Evolutionary conservation across 2,329 filamentous ascomycete species (phyloP).

Genomic region (Clarireedia monteithiana): DNA sequence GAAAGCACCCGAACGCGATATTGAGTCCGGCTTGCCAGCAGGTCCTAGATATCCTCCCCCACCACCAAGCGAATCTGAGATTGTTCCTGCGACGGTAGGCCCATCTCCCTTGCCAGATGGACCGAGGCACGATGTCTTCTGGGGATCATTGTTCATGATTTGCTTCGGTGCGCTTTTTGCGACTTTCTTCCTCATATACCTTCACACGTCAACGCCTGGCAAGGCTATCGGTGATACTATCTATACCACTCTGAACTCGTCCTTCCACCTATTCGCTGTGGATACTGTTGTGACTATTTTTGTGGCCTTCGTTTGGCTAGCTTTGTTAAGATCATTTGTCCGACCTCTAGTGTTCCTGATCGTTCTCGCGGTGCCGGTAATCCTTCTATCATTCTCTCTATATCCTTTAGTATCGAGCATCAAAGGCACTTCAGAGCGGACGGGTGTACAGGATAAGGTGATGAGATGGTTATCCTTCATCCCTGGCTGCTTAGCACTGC

Average conservation of each 20-base stretch:
- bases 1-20: slow-evolving; percentile 15
- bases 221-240: slow-evolving; percentile 83
- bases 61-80: slow-evolving; percentile 28
- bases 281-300: slow-evolving; percentile 87
- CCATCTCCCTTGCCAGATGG: slow-evolving; percentile 55
- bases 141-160: slow-evolving; percentile 84
- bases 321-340: slow-evolving; percentile 79
- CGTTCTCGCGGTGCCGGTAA: slow-evolving; percentile 74
- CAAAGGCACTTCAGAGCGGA: slow-evolving; percentile 66
- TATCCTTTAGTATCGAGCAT: slow-evolving; percentile 90
- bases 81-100: slow-evolving; percentile 46
- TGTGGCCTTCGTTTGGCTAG: slow-evolving; percentile 85
- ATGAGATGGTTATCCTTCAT: slow-evolving; percentile 84
- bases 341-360: slow-evolving; percentile 75
- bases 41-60: slow-evolving; percentile 18
- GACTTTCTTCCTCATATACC: slow-evolving; percentile 80
- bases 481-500: slow-evolving; percentile 62
- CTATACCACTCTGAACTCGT: slow-evolving; percentile 79
- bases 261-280: slow-evolving; percentile 80
- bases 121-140: slow-evolving; percentile 82
- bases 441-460: slow-evolving; percentile 72
- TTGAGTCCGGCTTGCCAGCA: slow-evolving; percentile 15
- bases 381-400: slow-evolving; percentile 81
- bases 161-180: slow-evolving; percentile 76
- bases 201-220: slow-evolving; percentile 71